Conservation (phyloP, 495 filamentous ascomycete genomes). For the Apodospora peruviana region DNA sequence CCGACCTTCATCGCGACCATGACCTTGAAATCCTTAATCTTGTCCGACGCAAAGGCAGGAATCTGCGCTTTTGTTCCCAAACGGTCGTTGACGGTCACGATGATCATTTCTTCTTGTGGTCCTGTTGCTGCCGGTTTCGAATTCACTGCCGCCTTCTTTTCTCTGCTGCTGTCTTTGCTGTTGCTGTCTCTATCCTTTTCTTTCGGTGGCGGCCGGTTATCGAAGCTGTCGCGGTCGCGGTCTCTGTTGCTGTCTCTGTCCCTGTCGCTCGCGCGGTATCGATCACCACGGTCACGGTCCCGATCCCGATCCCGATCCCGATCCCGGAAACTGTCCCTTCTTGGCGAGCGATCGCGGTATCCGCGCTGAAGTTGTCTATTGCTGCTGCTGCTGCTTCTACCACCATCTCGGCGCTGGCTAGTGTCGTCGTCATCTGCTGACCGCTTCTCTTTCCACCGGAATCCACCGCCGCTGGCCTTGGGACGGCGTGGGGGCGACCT, state of each 20-base stretch:
- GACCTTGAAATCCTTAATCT: slow-evolving; percentile 80
- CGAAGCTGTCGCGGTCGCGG: slow-evolving; percentile 18
- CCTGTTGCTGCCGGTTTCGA: slow-evolving; percentile 9
- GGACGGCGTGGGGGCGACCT: slow-evolving; percentile 28
- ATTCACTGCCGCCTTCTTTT: background rate
- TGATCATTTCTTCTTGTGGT: slow-evolving; percentile 71
- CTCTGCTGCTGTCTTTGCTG: slow-evolving; percentile 26
- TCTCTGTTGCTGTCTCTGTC: slow-evolving; percentile 10
- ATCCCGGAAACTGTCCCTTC: slow-evolving; percentile 28
- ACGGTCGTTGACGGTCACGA: slow-evolving; percentile 87
- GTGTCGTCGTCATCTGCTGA: slow-evolving; percentile 42
- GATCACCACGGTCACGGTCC: slow-evolving; percentile 8
- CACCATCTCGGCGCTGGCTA: slow-evolving; percentile 37
- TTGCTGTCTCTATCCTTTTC: slow-evolving; percentile 3
- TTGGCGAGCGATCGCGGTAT: slow-evolving; percentile 39
- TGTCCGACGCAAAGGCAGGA: slow-evolving; percentile 76
- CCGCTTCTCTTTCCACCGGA: slow-evolving; percentile 66
- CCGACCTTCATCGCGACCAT: slow-evolving; percentile 84
- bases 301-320: slow-evolving; percentile 15
- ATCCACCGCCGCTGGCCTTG: slow-evolving; percentile 45
- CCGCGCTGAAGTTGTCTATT: slow-evolving; percentile 50
- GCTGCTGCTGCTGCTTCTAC: slow-evolving; percentile 38
- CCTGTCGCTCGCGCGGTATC: slow-evolving; percentile 12
- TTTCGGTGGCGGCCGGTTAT: background rate
- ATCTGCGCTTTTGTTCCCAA: slow-evolving; percentile 87